Base-by-base conservation (phyloP, 371 early-diverging fungal species). In the Neoconidiobolus thromboides region DNA sequence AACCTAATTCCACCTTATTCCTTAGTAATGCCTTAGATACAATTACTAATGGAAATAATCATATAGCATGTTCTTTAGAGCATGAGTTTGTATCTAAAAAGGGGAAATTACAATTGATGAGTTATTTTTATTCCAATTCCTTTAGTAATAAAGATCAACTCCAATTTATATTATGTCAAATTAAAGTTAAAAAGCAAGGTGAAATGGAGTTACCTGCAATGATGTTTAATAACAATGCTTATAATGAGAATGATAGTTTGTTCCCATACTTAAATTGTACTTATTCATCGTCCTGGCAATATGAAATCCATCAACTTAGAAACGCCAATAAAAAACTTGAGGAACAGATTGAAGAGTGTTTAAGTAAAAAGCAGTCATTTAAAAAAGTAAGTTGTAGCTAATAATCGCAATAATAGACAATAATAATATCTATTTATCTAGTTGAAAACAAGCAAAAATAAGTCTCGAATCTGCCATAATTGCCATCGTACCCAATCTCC, bases 401-500 rank as follows among this genome's bases (percentile, higher is more conserved):
- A 26, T 26, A 26, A 26, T 26, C 26, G 26, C 26, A 26, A 26
- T 26, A 26, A 26, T 26, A 26, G 26, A 26, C 26, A 26, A 26
- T 26, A 26, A 26, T 26, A 26, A 26, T 26, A 26, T 26, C 26
- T 26, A 26, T 26, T 26, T 26, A 26, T 26, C 26, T 26, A 26
- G 26, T 26, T 26, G 26, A 26, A 26, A 26, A 26, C 26, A 26
- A 26, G 26, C 26, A 26, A 26, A 26, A 26, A 26, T 26, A 26
- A 26, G 26, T 26, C 26, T 26, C 26, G 26, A 26, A 71, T 76
- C 47, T 73, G 77, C 60, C 64, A 70, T 14, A 66, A 73, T 51
- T 91, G 91, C 68, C 76, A 77, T 50, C 75, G 82, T 15, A 84
- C 78, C 2, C 78, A 82, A 48, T 87, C 89, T 1, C 87, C 89